These are phyloP conservation scores for Paulownia fortunei DNA, from an alignment of 257 asterid genomes.

Conservation along the genomic window DNA sequence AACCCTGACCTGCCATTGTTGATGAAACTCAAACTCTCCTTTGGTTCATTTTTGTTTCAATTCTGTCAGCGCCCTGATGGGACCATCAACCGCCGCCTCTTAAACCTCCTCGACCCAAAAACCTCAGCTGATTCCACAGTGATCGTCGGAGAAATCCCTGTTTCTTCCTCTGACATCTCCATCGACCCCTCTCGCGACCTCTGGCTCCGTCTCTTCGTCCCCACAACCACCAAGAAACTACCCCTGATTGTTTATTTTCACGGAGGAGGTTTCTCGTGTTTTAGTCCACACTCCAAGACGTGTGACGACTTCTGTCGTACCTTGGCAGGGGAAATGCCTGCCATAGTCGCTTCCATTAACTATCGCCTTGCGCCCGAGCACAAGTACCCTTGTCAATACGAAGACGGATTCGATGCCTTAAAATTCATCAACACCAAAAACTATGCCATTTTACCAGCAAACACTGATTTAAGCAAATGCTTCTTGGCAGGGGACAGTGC, in stretches of 20 bases:
- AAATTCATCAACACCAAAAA: constrained; percentile 26
- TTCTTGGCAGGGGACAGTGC: too few species aligned
- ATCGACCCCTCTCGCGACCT: not conserved
- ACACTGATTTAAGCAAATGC: not conserved
- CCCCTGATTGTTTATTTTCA: constrained; percentile 34
- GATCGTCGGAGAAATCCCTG: not conserved
- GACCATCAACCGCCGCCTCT: constrained; percentile 23
- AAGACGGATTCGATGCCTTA: constrained; percentile 32
- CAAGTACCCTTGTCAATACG: constrained; percentile 32
- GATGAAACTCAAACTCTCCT: constrained; percentile 11
- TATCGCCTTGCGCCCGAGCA: constrained; percentile 38
- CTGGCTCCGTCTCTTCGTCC: constrained; percentile 38
- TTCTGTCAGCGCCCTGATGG: not conserved
- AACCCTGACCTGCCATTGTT: constrained; percentile 26
- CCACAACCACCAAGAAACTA: constrained; percentile 13
- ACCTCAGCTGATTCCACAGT: not conserved
- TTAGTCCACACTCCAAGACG: constrained; percentile 13
- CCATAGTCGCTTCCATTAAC: constrained; percentile 28
- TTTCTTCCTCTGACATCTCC: not conserved
- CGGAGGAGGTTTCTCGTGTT: constrained; percentile 32
- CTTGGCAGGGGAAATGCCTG: not conserved
- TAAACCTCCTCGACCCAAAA: constrained; percentile 19
- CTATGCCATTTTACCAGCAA: constrained; percentile 32
- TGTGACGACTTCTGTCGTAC: constrained; percentile 12
- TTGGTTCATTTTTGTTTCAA: not conserved